These are phyloP conservation scores for Fraxinus excelsior DNA, from an alignment of 257 asterid genomes.

Conservation along the genomic window DNA sequence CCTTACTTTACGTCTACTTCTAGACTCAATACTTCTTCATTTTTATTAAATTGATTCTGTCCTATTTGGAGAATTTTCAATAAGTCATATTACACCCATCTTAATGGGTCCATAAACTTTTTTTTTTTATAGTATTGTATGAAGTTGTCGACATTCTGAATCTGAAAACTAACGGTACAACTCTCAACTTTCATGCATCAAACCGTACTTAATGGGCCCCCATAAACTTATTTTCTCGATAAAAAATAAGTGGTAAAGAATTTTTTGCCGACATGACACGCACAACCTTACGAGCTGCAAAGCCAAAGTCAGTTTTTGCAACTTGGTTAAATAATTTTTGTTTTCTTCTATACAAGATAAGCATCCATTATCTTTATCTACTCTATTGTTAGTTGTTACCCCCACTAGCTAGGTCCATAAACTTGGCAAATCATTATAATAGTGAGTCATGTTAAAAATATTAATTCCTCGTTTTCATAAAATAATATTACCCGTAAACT, in stretches of 20 bases:
- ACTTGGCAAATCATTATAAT: neutral
- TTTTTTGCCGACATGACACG: conserved; percentile 60
- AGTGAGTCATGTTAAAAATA: neutral
- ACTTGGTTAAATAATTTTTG: conserved; percentile 36
- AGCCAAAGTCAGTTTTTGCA: conserved; percentile 43
- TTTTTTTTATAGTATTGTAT: no score
- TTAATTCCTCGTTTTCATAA: no score
- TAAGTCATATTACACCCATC: no score
- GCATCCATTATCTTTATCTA: conserved; percentile 24
- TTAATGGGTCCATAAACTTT: no score
- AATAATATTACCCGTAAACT: no score
- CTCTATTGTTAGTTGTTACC: conserved; percentile 24
- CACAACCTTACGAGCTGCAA: conserved; percentile 12
- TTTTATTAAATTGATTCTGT: no score
- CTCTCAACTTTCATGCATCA: neutral
- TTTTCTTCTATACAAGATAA: conserved; percentile 41
- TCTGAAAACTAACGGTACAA: neutral
- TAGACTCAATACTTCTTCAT: neutral
- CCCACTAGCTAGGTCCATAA: neutral
- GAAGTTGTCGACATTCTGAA: no score
- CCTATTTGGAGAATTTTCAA: no score
- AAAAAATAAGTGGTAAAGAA: neutral
- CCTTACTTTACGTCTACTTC: neutral
- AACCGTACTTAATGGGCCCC: no score
- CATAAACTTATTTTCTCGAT: neutral